A percentile compares a stretch with the other conserved stretches of the same genome.
phyloP scores from a whole-genome alignment of 495 filamentous ascomycete species.

The Penicillium riverlandense region DNA sequence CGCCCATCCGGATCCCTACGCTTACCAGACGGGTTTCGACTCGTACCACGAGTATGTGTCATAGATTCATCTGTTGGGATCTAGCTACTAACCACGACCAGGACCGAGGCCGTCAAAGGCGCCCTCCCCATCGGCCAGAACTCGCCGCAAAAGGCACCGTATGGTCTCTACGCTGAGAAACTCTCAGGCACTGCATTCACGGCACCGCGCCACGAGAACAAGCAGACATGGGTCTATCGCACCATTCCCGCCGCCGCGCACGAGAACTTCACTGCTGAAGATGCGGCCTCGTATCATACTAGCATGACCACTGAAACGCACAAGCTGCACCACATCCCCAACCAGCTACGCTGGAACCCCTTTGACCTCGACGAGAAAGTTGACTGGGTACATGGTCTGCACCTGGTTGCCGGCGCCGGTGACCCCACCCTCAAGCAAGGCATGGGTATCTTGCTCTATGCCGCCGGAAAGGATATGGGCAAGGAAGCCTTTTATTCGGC shows the following conservation, averaged over 20 bases:
- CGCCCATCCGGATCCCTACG: conserved; percentile 47
- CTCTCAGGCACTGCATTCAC: conserved; percentile 92
- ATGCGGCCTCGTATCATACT: conserved; percentile 47
- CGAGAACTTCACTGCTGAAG: conserved; percentile 56
- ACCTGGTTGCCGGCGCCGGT: conserved; percentile 73
- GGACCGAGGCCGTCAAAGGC: conserved; percentile 48
- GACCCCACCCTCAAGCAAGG: conserved; percentile 77
- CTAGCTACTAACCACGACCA: conserved; percentile 9
- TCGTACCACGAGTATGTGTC: conserved; percentile 50
- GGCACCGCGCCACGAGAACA: conserved; percentile 80
- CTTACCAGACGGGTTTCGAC: conserved; percentile 52
- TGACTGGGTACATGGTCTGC: conserved; percentile 75
- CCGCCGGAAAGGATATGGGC: conserved; percentile 75
- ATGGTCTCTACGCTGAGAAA: conserved; percentile 88
- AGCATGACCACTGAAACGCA: conserved; percentile 39
- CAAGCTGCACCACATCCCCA: conserved; percentile 62
- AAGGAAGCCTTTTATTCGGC: conserved; percentile 79
- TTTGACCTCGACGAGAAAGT: conserved; percentile 68
- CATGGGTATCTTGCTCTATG: conserved; percentile 75
- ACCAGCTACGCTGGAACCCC: conserved; percentile 88
- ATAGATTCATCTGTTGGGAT: background rate
- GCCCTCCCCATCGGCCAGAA: conserved; percentile 65
- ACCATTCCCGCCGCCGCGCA: conserved; percentile 81
- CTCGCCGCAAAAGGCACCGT: conserved; percentile 79
- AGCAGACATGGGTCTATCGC: conserved; percentile 91